Conservation (phyloP, 768 basidiomycete genomes). For the Leccinum incarnatum region DNA sequence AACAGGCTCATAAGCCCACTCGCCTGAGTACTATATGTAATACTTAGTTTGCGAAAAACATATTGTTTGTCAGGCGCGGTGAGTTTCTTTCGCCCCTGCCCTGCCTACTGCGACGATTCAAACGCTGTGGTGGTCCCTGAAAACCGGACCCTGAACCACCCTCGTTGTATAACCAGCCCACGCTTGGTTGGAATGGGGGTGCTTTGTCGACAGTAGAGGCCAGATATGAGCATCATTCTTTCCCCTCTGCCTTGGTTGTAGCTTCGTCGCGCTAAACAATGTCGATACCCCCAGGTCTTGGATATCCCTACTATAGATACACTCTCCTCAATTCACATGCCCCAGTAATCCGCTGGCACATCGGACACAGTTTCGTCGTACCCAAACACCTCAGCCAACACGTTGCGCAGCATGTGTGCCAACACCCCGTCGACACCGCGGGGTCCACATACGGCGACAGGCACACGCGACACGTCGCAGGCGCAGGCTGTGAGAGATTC, state of each 20-base stretch:
- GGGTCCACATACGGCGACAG: conserved; percentile 76
- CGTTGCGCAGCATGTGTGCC: conserved; percentile 81
- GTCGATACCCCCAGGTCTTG: not conserved
- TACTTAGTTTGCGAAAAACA: conserved; percentile 28
- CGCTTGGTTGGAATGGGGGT: conserved; percentile 46
- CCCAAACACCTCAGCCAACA: conserved; percentile 87
- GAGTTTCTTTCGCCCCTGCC: conserved; percentile 17
- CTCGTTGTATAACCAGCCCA: conserved; percentile 45
- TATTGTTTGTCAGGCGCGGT: conserved; percentile 20
- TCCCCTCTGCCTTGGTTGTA: too few species aligned
- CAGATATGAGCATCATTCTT: conserved; percentile 70
- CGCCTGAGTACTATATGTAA: conserved; percentile 51
- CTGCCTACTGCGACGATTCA: conserved; percentile 44
- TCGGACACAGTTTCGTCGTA: conserved; percentile 79
- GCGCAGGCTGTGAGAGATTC: conserved; percentile 14
- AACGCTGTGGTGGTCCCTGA: conserved; percentile 62
- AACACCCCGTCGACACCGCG: conserved; percentile 79
- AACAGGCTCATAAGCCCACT: conserved; percentile 89
- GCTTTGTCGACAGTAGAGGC: conserved; percentile 72
- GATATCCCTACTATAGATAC: conserved; percentile 48
- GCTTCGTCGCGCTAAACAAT: conserved; percentile 5
- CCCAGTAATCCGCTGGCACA: conserved; percentile 82
- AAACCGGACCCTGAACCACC: conserved; percentile 25
- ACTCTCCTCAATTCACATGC: conserved; percentile 74
- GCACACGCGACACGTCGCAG: conserved; percentile 67